phyloP scores from a whole-genome alignment of 2,329 filamentous ascomycete genomes.

The Zymoseptoria brevis region DNA sequence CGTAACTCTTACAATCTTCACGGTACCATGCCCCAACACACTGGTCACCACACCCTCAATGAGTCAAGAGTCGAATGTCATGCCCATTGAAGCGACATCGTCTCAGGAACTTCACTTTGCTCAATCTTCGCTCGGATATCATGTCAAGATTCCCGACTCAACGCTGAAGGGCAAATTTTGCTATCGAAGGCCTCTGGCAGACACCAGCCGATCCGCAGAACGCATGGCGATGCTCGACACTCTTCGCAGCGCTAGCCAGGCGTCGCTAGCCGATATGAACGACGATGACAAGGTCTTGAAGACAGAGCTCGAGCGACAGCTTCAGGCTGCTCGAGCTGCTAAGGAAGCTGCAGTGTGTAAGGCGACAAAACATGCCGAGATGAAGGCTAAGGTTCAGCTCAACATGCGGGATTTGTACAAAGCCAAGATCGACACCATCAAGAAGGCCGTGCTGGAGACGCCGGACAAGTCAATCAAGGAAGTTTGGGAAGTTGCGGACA shows the following conservation, averaged over 20 bases:
- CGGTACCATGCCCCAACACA: no score
- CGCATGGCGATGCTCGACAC: no score
- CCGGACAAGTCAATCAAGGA: slow-evolving; percentile 75
- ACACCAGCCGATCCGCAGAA: no score
- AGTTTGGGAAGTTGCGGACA: slow-evolving; percentile 77
- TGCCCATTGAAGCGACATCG: no score
- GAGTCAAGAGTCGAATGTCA: no score
- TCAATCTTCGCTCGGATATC: not conserved
- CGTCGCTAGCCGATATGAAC: no score
- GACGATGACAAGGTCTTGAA: not conserved
- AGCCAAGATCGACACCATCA: slow-evolving; percentile 70
- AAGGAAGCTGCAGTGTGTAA: slow-evolving; percentile 33
- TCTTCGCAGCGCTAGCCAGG: no score
- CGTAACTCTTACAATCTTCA: no score
- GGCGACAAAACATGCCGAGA: slow-evolving; percentile 15
- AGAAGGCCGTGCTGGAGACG: slow-evolving; percentile 73
- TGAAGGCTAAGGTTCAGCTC: slow-evolving; percentile 66
- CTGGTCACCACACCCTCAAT: no score
- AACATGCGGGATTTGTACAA: slow-evolving; percentile 56
- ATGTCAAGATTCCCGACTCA: not conserved
- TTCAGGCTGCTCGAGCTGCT: no score
- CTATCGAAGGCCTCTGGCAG: not conserved
- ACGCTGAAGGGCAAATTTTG: not conserved
- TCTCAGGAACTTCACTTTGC: not conserved
- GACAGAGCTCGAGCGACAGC: slow-evolving; percentile 13